Conservation (phyloP, 2,329 filamentous ascomycete genomes). For the Dactylonectria estremocensis region DNA sequence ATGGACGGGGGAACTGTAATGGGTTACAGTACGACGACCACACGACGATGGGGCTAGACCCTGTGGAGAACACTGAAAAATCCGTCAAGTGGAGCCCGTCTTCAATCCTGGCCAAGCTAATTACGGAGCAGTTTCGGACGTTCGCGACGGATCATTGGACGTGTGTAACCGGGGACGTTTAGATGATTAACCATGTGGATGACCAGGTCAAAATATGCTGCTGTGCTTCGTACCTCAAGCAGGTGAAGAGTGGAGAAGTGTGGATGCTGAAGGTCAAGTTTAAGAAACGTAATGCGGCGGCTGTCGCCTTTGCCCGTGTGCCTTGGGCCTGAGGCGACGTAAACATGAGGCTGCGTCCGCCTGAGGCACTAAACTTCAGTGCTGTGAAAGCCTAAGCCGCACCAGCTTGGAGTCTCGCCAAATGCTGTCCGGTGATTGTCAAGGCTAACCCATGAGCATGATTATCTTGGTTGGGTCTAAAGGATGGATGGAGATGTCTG, state of each 20-base stretch:
- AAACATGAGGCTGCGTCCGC: not conserved
- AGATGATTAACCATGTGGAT: not conserved
- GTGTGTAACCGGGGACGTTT: slow-evolving; percentile 14
- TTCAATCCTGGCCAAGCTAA: slow-evolving; percentile 29
- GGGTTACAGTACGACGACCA: slow-evolving; percentile 18
- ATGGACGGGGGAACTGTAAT: slow-evolving; percentile 24
- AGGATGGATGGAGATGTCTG: not conserved
- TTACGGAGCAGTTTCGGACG: slow-evolving; percentile 32
- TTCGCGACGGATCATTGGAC: slow-evolving; percentile 43
- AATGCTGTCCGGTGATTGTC: not conserved
- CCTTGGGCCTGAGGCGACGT: not conserved
- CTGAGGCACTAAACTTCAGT: not conserved
- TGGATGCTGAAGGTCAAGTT: not conserved
- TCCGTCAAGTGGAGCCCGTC: slow-evolving; percentile 39
- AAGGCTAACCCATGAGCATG: not conserved
- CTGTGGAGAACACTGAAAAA: slow-evolving; percentile 20
- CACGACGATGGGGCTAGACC: slow-evolving; percentile 5
- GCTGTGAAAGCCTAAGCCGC: not conserved
- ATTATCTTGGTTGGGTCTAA: not conserved
- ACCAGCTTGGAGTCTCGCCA: not conserved
- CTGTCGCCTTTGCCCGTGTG: too few species aligned
- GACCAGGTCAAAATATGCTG: not conserved
- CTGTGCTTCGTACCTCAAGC: not conserved
- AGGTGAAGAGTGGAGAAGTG: not conserved
- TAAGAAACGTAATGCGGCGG: not conserved